Base-by-base conservation (phyloP, 345 rosid genomes). In the Citrus inodora region DNA sequence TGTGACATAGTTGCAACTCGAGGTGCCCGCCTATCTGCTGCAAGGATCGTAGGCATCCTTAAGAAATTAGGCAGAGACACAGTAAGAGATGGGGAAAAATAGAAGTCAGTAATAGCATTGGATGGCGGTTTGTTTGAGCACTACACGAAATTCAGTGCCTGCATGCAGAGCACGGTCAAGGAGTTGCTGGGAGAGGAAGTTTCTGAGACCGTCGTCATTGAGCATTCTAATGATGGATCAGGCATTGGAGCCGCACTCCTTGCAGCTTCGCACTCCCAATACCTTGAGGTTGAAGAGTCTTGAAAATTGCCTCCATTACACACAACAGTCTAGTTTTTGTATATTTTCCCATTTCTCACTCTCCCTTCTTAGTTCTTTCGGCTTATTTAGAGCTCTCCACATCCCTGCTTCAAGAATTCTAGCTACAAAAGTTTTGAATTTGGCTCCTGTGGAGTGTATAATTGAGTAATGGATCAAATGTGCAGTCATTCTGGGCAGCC, bases 201-300 rank as follows among this genome's bases (percentile, higher is more conserved):
- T 38, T 82, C 87, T 0, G 83, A 89, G 68, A 86, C 65, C 59
- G 37, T 88, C 4, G 73, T 71, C 60, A 69, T 87, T 0, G 83
- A 78, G 81, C 95, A 65, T 64, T 89, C 94, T 2, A 89, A 87
- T 17, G 95, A 93, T 30, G 97, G 97, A 62, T 93, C 94, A 0
- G 97, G 97, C 76, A 87, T 90, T 9, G 97, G 97, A 60, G 97
- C 95, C 17, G 90, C 97, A 37, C 92, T 93, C 74, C 86, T 93
- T n/a, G 92, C 93, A 1, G 97, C 95, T 48, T 91, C 94, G 11
- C 93, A 90, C 78, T 91, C 97, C 42, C 93, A 89, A 38, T 89
- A 89, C 80, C 80, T 72, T 3, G 78, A 71, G 75, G 77, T 73
- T 1, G 82, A 82, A 21, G 84, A 82, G 55, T 74, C 85, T 28